Conservation (phyloP, 345 rosid genomes). For the Salix dunnii region DNA sequence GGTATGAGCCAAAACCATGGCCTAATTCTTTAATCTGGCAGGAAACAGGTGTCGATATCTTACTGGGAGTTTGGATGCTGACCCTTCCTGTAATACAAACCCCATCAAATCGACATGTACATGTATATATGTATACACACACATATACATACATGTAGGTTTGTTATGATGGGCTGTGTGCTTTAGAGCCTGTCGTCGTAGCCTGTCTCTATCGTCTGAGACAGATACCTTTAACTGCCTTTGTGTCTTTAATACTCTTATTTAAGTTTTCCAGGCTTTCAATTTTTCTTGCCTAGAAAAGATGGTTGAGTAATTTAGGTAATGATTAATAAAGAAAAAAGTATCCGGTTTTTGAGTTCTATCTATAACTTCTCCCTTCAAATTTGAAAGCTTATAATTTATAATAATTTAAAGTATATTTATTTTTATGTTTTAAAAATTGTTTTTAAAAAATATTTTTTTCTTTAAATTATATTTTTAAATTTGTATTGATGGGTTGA, state of each 20-base stretch:
- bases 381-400: no score
- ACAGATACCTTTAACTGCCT: background rate
- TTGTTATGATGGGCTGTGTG: conserved; percentile 28
- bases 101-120: background rate
- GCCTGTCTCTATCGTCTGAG: conserved; percentile 14
- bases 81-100: background rate
- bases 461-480: no score
- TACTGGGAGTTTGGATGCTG: background rate
- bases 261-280: no score
- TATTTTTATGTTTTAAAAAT: no score
- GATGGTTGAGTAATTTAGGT: no score
- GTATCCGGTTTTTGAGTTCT: no score
- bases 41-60: background rate
- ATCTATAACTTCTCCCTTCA: no score
- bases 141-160: background rate
- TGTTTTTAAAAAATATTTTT: no score
- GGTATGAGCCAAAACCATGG: background rate
- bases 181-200: background rate
- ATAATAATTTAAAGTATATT: no score
- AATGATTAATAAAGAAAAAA: no score
- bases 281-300: no score
- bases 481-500: no score
- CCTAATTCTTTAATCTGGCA: background rate
- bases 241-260: background rate
- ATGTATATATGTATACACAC: background rate